Percentiles rank a stretch among this genome's conserved stretches.
Conservation (phyloP, 192 early-diverging fungal species). For the Coemansia sp. region DNA sequence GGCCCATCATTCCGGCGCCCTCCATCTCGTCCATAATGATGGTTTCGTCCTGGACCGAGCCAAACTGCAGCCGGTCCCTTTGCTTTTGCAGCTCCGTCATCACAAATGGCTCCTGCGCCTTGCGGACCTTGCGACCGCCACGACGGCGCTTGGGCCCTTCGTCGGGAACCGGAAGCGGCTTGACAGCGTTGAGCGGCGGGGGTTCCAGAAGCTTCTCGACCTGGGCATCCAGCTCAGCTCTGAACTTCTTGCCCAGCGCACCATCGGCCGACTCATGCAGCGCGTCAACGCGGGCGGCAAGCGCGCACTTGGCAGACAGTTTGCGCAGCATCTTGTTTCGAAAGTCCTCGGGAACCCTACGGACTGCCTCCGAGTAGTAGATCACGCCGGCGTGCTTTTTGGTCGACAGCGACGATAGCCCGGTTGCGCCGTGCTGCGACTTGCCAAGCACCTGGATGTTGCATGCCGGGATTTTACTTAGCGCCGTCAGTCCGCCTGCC, state of each 20-base stretch:
- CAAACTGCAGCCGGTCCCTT: constrained; percentile 91
- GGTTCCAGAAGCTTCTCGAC: constrained; percentile 85
- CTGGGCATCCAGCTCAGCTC: constrained; percentile 83
- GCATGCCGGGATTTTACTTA: constrained; percentile 90
- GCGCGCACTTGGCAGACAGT: constrained; percentile 77
- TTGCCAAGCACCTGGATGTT: constrained; percentile 76
- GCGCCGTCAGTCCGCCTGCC: constrained; percentile 82
- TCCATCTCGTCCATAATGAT: constrained; percentile 80
- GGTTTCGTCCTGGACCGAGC: constrained; percentile 86
- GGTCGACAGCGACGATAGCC: constrained; percentile 52
- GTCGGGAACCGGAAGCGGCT: constrained; percentile 89
- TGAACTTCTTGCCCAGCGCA: constrained; percentile 65
- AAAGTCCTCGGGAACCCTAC: constrained; percentile 68
- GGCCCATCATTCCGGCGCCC: constrained; percentile 86
- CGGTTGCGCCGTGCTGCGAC: constrained; percentile 22
- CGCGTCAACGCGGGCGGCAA: constrained; percentile 89
- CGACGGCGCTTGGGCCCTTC: constrained; percentile 89
- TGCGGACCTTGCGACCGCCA: constrained; percentile 86
- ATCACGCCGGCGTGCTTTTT: constrained; percentile 80
- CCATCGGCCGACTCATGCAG: constrained; percentile 72
- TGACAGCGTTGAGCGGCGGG: constrained; percentile 79
- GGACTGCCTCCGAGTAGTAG: constrained; percentile 75
- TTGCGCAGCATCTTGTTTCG: constrained; percentile 78
- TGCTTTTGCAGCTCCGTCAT: constrained; percentile 87
- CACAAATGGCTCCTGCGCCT: constrained; percentile 79